These are phyloP conservation scores for Podospora bellae-mahoneyi DNA, from an alignment of 495 filamentous ascomycete species.

Conservation along the genomic window DNA sequence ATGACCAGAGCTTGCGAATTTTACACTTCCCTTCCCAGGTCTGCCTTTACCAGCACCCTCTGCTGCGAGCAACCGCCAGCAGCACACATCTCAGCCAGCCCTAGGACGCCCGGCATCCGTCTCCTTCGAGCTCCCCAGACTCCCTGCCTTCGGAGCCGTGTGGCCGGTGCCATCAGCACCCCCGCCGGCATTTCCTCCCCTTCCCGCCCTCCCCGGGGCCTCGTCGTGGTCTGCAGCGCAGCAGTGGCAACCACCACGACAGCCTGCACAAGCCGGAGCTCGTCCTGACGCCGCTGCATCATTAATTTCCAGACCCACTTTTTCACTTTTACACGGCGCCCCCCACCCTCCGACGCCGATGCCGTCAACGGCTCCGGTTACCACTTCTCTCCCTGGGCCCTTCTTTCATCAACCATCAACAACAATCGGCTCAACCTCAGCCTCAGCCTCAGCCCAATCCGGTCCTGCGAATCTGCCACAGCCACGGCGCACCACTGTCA, in stretches of 20 bases:
- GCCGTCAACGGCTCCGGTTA: background rate
- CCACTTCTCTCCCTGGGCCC: background rate
- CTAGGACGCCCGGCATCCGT: background rate
- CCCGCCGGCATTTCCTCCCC: background rate
- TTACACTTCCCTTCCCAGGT: constrained; percentile 5
- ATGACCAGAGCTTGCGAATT: background rate
- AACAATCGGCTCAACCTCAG: background rate
- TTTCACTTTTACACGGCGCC: constrained; percentile 5
- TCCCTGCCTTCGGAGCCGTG: background rate
- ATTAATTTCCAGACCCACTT: constrained; percentile 10
- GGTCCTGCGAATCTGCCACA: background rate
- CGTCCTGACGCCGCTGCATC: background rate
- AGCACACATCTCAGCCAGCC: background rate
- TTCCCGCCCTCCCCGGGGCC: background rate
- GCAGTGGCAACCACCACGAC: background rate
- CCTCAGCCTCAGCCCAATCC: no score
- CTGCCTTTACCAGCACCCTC: background rate
- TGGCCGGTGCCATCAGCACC: background rate
- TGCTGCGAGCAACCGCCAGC: background rate
- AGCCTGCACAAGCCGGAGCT: background rate
- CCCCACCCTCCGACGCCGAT: constrained; percentile 10
- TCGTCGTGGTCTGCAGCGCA: background rate
- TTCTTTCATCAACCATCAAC: constrained; percentile 7
- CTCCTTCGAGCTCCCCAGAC: background rate
- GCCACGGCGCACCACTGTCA: background rate